Evolutionary conservation across 108 stramenopile species (phyloP).

Genomic region (Skeletonema tropicum): DNA sequence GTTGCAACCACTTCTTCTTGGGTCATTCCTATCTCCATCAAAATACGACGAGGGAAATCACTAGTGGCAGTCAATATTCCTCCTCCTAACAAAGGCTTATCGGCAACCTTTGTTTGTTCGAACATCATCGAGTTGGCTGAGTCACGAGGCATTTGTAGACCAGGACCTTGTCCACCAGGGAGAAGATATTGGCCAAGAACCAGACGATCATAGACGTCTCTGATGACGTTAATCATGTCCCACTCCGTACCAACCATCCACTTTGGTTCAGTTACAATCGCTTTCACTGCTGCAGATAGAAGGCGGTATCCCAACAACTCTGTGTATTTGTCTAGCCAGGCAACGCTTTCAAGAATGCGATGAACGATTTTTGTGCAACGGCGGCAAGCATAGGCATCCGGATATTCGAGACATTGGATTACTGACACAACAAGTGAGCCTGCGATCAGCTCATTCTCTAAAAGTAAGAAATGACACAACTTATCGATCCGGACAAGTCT

Average conservation of each 20-base stretch:
- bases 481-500: conserved; percentile 77
- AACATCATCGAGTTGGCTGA: conserved; percentile 36
- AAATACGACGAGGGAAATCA: conserved; percentile 72
- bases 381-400: conserved; percentile 88
- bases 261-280: conserved; percentile 84
- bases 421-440: conserved; percentile 68
- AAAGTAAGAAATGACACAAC: conserved; percentile 79
- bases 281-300: conserved; percentile 70
- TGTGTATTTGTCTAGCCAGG: conserved; percentile 82
- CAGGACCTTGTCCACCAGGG: conserved; percentile 89
- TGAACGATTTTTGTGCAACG: conserved; percentile 85
- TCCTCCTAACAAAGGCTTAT: conserved; percentile 81
- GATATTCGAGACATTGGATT: conserved; percentile 80
- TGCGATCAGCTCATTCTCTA: conserved; percentile 83
- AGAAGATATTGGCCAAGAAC: conserved; percentile 83
- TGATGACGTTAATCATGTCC: conserved; percentile 89
- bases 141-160: conserved; percentile 60
- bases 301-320: conserved; percentile 75
- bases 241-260: conserved; percentile 95
- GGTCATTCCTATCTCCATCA: conserved; percentile 68
- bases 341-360: conserved; percentile 83
- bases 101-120: conserved; percentile 82
- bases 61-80: conserved; percentile 76
- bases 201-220: conserved; percentile 88
- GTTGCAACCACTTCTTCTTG: conserved; percentile 59